phyloP scores from a whole-genome alignment of 768 basidiomycete genomes.

The Pleurotus tuber-regium region DNA sequence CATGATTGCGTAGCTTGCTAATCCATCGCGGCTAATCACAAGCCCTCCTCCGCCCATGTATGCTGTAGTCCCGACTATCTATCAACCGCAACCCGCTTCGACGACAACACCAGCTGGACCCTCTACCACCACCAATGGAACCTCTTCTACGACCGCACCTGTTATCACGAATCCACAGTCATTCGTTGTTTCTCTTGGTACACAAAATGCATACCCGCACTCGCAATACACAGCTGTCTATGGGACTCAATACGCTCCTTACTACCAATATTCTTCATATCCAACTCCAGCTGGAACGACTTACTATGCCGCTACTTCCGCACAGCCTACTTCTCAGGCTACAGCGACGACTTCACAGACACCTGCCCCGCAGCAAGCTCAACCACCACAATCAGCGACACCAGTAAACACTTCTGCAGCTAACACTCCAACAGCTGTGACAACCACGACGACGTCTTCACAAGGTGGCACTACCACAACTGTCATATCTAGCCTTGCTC shows the following conservation, averaged over 20 bases:
- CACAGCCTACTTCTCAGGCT: constrained; percentile 23
- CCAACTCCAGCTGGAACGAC: constrained; percentile 8
- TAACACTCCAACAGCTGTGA: constrained; percentile 21
- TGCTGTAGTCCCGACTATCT: constrained; percentile 44
- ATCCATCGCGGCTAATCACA: constrained; percentile 66
- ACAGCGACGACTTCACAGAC: constrained; percentile 9
- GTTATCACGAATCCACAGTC: constrained; percentile 71
- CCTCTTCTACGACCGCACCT: constrained; percentile 25
- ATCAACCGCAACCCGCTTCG: constrained; percentile 23
- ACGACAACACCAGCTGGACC: constrained; percentile 23
- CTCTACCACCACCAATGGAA: constrained; percentile 25
- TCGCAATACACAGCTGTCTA: constrained; percentile 43
- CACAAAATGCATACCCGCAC: constrained; percentile 43
- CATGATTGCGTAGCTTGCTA: constrained; percentile 54
- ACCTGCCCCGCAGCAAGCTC: background rate
- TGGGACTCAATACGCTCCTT: constrained; percentile 10
- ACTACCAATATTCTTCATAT: constrained; percentile 15
- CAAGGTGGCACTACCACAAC: constrained; percentile 26
- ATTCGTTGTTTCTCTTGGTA: constrained; percentile 67
- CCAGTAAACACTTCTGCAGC: constrained; percentile 20
- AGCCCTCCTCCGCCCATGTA: constrained; percentile 64
- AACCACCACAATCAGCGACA: constrained; percentile 13
- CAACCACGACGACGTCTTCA: constrained; percentile 27
- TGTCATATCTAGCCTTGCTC: constrained; percentile 29
- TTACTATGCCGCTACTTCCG: constrained; percentile 8